These are phyloP conservation scores for Sphagnurus paluster DNA, from an alignment of 1,284 basidiomycete genomes.

Conservation along the genomic window DNA sequence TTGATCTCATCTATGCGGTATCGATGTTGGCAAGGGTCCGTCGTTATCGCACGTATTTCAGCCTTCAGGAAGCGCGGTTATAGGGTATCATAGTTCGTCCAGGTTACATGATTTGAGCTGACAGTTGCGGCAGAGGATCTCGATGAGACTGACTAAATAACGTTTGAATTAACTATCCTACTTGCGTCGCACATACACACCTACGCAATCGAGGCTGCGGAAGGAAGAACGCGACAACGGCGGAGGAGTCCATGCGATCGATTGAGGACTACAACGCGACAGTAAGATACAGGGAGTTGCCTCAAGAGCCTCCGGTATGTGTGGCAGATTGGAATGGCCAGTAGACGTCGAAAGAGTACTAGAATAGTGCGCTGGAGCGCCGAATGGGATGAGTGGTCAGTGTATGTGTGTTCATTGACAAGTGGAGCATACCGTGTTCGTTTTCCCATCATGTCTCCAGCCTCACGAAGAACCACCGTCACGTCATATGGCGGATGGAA, in stretches of 20 bases:
- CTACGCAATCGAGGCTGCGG: slow-evolving; percentile 96
- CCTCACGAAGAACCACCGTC: slow-evolving; percentile 73
- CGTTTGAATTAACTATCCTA: slow-evolving; percentile 42
- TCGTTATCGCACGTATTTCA: slow-evolving; percentile 38
- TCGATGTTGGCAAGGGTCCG: slow-evolving; percentile 23
- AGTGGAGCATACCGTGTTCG: slow-evolving; percentile 88
- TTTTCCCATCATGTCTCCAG: slow-evolving; percentile 83
- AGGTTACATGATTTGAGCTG: slow-evolving; percentile 41
- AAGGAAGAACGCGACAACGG: slow-evolving; percentile 91
- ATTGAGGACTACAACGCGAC: slow-evolving; percentile 90
- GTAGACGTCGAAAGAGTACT: background rate
- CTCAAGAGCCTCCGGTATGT: slow-evolving; percentile 96
- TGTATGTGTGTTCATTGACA: slow-evolving; percentile 64
- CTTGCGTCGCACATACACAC: slow-evolving; percentile 69
- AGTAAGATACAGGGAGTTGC: slow-evolving; percentile 91
- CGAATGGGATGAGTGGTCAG: too few species aligned
- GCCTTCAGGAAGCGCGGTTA: slow-evolving; percentile 51
- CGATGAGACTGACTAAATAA: slow-evolving; percentile 61
- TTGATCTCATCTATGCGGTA: slow-evolving; percentile 21
- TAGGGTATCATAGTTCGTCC: slow-evolving; percentile 81
- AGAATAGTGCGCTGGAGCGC: too few species aligned
- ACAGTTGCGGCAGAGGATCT: background rate
- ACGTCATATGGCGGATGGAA: slow-evolving; percentile 87
- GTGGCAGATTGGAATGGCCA: slow-evolving; percentile 40
- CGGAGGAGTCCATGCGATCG: slow-evolving; percentile 93